Percentiles rank a stretch among this genome's conserved stretches.
Conservation (phyloP, 1,139 yeast species). For the Sugiyamaella novakii region DNA sequence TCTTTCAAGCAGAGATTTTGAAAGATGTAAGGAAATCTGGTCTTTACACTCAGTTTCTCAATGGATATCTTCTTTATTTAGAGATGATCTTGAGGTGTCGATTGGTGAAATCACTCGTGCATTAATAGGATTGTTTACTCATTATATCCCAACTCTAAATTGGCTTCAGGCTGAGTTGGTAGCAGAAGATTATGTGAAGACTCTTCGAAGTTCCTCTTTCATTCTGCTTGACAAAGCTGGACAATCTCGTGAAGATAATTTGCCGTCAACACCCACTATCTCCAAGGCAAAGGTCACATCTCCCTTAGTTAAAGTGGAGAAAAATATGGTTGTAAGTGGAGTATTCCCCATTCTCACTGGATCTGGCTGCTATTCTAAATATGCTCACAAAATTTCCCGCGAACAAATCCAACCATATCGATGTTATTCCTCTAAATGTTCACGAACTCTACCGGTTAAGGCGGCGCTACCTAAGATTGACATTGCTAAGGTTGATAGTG, state of each 20-base stretch:
- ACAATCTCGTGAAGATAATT: slow-evolving; percentile 33
- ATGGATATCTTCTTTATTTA: slow-evolving; percentile 36
- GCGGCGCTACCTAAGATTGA: slow-evolving; percentile 33
- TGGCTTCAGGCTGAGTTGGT: slow-evolving; percentile 59
- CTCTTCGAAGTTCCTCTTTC: slow-evolving; percentile 53
- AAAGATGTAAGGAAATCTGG: slow-evolving; percentile 55
- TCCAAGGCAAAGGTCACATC: slow-evolving; percentile 6
- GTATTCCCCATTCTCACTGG: slow-evolving; percentile 49
- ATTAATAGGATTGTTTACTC: slow-evolving; percentile 55
- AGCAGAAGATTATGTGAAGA: slow-evolving; percentile 54
- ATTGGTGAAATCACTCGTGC: slow-evolving; percentile 11
- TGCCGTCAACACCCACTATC: slow-evolving; percentile 17
- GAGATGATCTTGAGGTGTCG: slow-evolving; percentile 23
- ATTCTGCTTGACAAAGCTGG: slow-evolving; percentile 43
- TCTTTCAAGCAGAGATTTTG: slow-evolving; percentile 45
- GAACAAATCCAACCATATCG: slow-evolving; percentile 26
- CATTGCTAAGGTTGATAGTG: slow-evolving; percentile 12
- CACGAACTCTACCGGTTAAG: slow-evolving; percentile 36
- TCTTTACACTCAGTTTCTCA: slow-evolving; percentile 47
- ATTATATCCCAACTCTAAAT: slow-evolving; percentile 54
- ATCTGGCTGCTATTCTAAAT: slow-evolving; percentile 43
- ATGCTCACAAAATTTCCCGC: slow-evolving; percentile 38
- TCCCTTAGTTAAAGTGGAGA: neutral
- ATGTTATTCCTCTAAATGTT: slow-evolving; percentile 41
- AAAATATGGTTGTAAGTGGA: slow-evolving; percentile 37